Base-by-base conservation (phyloP, 2,329 filamentous ascomycete genomes). In the Xylariales sp. region DNA sequence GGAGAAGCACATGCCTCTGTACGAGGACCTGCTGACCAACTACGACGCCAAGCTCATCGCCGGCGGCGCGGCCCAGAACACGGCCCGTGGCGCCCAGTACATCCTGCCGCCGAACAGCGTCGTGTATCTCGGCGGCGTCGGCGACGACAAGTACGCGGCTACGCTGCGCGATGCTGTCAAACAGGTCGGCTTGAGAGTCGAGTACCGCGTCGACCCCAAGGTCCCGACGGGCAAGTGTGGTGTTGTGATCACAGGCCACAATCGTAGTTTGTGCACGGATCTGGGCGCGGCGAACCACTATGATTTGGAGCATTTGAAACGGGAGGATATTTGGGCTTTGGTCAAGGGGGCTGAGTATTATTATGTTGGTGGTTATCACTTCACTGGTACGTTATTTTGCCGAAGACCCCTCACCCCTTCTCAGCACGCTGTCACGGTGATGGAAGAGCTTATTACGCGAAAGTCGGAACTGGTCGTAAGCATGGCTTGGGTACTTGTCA, bases 231-330 rank as follows among this genome's bases (percentile, higher is more conserved):
- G 93, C 56, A 88, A 90, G 59, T 98, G 93, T 67, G 93, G 88
- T 67, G 93, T 93, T 52, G 80, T 98, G 65, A 96, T 98, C 68
- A 98, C 91, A 27, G 93, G 89, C 61, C 88, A 95, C 76, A 84
- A 97, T 81, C 84, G 93, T 58, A 89, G 83, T 63, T 84, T 98
- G 75, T 87, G 85, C 75, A 98, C 93, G 48, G 89, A 97, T 60
- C 84, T 98, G 44, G 93, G 85, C 48, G 93, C 93, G 48, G 93
- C 93, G 55, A 98, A 98, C 74, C 86, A 89, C 74, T 98, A 98
- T 74, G 91, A 91, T 69, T 65, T 96, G 39, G 88, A 93, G 50
- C 93, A 98, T 67, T 71, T 98, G 64, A 88, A 95, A 80, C 80
- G 82, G 64, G 85, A 88, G 40, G 81, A 91, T 68, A 84, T 97